Base-by-base conservation (phyloP, 1,284 basidiomycete genomes). In the Ustilago trichophora region DNA sequence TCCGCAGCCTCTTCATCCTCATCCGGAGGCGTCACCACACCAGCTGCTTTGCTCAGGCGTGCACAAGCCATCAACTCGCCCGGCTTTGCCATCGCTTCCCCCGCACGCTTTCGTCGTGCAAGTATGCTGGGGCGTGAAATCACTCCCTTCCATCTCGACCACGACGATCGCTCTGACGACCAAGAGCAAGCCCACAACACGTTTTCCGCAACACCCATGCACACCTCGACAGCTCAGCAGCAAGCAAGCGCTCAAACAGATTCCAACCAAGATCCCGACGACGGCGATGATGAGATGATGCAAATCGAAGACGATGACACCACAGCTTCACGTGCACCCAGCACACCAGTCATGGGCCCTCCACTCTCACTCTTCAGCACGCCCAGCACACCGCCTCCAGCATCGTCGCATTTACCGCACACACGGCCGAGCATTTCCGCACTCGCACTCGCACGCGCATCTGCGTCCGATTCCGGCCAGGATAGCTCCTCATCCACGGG, bases 101-200 rank as follows among this genome's bases (percentile, higher is more conserved):
- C 59, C 11, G 65, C 59, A 2, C 59, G 70, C 6, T 65, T 72
- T 36, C 55, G 73, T 13, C 29, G 73, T 34, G 64, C 64, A 31
- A 72, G 68, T 47, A 73, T 73, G 72, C 43, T 76, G 8, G 73
- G 73, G 13, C 35, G 64, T 13, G 73, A 76, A 29, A 62, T 76
- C 48, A 67, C 66, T 2, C 65, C 69, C 1, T 71, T 66, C 22
- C 50, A 55, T 10, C 53, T 67, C 18, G 60, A 70, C 21, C 10
- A 37, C 1, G 54, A 56, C 4, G 65, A 59, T n/a, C 46, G 37
- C 2, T 57, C 44, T 4, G 54, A 64, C 10, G 40, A 52, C 10
- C 48, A 56, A 4, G 53, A 54, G 0, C 7, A 15, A 18, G 26
- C 29, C 11, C 31, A 27, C 24, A 25, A 22, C 2, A 24, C 13